Evolutionary conservation across 805 yeast genomes (phyloP).

Genomic region (Myxozyma vanderwaltii): DNA sequence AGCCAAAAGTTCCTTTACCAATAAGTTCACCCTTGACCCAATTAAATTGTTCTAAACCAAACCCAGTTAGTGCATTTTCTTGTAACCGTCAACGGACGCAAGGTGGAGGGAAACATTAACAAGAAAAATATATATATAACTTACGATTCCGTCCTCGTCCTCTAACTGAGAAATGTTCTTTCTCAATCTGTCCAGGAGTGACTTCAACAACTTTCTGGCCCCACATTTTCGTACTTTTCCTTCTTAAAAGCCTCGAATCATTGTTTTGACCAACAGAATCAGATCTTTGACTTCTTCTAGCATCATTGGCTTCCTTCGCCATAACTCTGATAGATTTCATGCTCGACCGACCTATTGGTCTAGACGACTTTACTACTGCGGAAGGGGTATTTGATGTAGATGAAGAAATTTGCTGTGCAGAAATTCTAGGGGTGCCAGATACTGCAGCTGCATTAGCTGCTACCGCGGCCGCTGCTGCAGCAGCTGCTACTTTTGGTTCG

Average conservation of each 20-base stretch:
- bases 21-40: conserved; percentile 98
- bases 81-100: no score
- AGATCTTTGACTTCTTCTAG: conserved; percentile 48
- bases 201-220: conserved; percentile 92
- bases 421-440: neutral
- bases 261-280: conserved; percentile 1
- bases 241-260: conserved; percentile 51
- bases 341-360: conserved; percentile 45
- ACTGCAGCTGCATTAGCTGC: conserved; percentile 11
- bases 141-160: conserved; percentile 61
- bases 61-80: no score
- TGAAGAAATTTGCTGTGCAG: no score
- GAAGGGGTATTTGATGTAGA: no score
- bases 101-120: no score
- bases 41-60: conserved; percentile 84
- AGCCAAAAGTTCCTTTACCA: conserved; percentile 96
- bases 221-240: conserved; percentile 95
- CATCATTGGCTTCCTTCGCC: conserved; percentile 84
- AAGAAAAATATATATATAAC: no score
- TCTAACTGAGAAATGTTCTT: conserved; percentile 23
- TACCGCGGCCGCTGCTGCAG: conserved; percentile 17
- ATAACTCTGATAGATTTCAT: conserved; percentile 92
- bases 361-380: conserved; percentile 34
- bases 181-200: conserved; percentile 54
- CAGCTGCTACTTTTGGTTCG: conserved; percentile 3